Percentiles rank a stretch among this genome's conserved stretches.
phyloP scores from a whole-genome alignment of 352 stramenopile species.

The Globisporangium irregulare region DNA sequence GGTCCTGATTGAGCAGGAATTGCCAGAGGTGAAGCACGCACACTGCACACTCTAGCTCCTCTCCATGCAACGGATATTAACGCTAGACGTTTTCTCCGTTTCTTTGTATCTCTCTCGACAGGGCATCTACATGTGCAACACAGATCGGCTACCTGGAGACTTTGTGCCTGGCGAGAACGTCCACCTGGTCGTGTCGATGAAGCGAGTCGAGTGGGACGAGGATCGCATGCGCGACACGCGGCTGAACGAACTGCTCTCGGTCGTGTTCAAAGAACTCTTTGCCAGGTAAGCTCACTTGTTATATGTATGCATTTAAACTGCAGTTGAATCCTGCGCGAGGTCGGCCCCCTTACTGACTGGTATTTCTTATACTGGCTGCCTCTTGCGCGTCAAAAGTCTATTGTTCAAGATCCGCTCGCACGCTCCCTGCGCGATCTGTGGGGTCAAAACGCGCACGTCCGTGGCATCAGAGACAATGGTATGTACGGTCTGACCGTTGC shows the following conservation, averaged over 20 bases:
- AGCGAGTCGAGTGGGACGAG: conserved; percentile 85
- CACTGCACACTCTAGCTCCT: not conserved
- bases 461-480: conserved; percentile 85
- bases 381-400: conserved; percentile 30
- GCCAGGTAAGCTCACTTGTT: conserved; percentile 43
- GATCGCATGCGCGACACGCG: conserved; percentile 84
- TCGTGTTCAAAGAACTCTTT: conserved; percentile 86
- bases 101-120: conserved; percentile 9
- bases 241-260: conserved; percentile 77
- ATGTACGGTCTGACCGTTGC: not conserved
- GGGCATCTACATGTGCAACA: conserved; percentile 87
- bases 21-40: conserved; percentile 49
- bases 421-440: conserved; percentile 81
- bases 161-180: conserved; percentile 73
- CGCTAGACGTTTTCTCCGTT: not conserved
- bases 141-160: conserved; percentile 71
- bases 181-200: conserved; percentile 86
- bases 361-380: not conserved
- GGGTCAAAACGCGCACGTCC: conserved; percentile 68
- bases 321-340: not conserved
- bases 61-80: not conserved
- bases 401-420: conserved; percentile 71
- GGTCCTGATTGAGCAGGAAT: conserved; percentile 83
- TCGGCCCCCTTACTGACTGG: not conserved
- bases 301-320: not conserved